Evolutionary conservation across 116 monocot species (phyloP).

Genomic region (Posidonia oceanica): DNA sequence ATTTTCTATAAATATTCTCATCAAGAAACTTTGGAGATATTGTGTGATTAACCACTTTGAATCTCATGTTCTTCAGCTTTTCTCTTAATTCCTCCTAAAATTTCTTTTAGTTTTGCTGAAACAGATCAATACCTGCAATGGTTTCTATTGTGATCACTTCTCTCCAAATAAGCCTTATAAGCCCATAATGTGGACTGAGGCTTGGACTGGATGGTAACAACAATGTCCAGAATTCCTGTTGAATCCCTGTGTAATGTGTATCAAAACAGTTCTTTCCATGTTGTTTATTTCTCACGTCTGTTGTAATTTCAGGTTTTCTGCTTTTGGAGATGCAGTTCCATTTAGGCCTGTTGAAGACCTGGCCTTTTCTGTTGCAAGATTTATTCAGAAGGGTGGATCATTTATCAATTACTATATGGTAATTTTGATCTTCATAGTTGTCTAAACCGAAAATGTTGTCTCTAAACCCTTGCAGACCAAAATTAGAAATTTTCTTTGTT

Average conservation of each 20-base stretch:
- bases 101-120: not conserved
- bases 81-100: not conserved
- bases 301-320: conserved; percentile 50
- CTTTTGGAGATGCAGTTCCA: conserved; percentile 67
- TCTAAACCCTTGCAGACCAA: not conserved
- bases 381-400: conserved; percentile 86
- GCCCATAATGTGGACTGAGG: conserved; percentile 95
- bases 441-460: not conserved
- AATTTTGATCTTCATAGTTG: conserved; percentile 6
- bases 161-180: conserved; percentile 74
- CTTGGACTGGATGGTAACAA: conserved; percentile 86
- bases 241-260: too few relatives aligned
- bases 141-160: conserved; percentile 92
- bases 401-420: conserved; percentile 97
- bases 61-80: not conserved
- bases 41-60: not conserved
- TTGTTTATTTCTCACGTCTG: not conserved
- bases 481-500: not conserved
- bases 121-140: conserved; percentile 94
- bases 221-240: not conserved
- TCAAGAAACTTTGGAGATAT: not conserved
- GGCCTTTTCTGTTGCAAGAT: conserved; percentile 76
- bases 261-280: not conserved
- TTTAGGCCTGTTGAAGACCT: conserved; percentile 78
- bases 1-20: too few relatives aligned